Conservation (phyloP, 352 stramenopile species). For the Pythium graminicola region DNA sequence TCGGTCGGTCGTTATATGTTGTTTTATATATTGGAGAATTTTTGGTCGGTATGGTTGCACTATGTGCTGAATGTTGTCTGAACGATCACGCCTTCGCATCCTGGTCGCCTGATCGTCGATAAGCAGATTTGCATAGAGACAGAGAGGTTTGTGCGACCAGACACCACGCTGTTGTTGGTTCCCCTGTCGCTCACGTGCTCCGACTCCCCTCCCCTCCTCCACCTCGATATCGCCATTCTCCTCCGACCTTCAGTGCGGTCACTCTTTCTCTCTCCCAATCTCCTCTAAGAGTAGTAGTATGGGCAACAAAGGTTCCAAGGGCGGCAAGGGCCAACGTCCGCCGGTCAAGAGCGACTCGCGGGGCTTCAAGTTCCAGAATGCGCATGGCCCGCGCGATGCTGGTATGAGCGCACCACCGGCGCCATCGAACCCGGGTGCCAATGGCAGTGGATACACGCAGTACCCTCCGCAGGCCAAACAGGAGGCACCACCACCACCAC, state of each 20-base stretch:
- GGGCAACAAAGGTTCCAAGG: constrained; percentile 82
- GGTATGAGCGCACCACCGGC: constrained; percentile 69
- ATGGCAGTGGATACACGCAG: constrained; percentile 20
- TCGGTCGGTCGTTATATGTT: constrained; percentile 15
- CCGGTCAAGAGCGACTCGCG: constrained; percentile 82
- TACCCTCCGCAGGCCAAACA: constrained; percentile 12
- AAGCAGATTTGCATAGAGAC: constrained; percentile 12
- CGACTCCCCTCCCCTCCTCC: constrained; percentile 12
- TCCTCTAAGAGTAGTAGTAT: constrained; percentile 27
- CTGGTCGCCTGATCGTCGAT: constrained; percentile 17
- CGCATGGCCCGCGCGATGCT: constrained; percentile 43
- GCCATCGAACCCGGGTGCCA: constrained; percentile 31
- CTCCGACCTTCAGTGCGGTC: not conserved
- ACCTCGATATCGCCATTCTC: not conserved
- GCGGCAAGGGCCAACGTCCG: constrained; percentile 49
- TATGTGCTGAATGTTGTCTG: constrained; percentile 1
- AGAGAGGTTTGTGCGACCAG: constrained; percentile 10
- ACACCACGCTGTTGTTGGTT: constrained; percentile 2
- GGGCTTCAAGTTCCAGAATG: constrained; percentile 69
- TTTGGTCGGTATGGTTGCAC: constrained; percentile 6
- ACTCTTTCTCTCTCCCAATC: constrained; percentile 13
- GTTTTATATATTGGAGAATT: not conserved
- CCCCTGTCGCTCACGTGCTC: constrained; percentile 9
- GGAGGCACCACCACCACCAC: constrained; percentile 5
- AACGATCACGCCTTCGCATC: constrained; percentile 5